Conservation (phyloP, 106 monocot species). For the Narthecium ossifragum region DNA sequence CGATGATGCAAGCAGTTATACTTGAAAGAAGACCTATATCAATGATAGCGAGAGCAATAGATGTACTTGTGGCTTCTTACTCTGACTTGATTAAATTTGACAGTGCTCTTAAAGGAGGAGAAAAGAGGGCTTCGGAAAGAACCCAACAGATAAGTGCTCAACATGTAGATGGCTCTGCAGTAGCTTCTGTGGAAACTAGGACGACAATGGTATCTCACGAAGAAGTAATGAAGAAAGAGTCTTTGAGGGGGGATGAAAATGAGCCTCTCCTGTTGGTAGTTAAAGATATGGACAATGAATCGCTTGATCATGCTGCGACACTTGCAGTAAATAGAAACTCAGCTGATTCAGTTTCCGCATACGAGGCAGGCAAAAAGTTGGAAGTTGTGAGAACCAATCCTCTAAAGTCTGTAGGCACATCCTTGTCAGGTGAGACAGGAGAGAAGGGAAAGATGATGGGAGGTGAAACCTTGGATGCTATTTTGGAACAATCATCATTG, state of each 20-base stretch:
- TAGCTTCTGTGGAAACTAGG: slow-evolving; percentile 8
- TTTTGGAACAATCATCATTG: slow-evolving; percentile 19
- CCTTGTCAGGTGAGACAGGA: slow-evolving; percentile 11
- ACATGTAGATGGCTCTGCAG: slow-evolving; percentile 1
- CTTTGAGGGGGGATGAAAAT: slow-evolving; percentile 8
- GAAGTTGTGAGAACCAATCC: slow-evolving; percentile 12
- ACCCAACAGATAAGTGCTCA: slow-evolving; percentile 17
- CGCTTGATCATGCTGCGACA: slow-evolving; percentile 13
- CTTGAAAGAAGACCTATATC: slow-evolving; percentile 78
- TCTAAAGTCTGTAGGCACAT: slow-evolving; percentile 7
- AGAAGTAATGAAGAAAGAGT: too few relatives aligned
- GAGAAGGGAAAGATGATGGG: neutral
- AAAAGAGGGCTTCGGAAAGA: slow-evolving; percentile 22
- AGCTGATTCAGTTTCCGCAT: slow-evolving; percentile 21
- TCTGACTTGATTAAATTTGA: slow-evolving; percentile 49
- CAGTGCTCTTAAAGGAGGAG: slow-evolving; percentile 28
- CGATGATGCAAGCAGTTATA: slow-evolving; percentile 65
- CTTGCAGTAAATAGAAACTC: slow-evolving; percentile 6
- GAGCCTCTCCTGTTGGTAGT: slow-evolving; percentile 11
- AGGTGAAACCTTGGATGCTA: slow-evolving; percentile 12
- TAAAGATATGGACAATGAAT: slow-evolving; percentile 13
- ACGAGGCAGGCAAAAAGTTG: slow-evolving; percentile 21
- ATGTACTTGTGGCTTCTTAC: slow-evolving; percentile 71
- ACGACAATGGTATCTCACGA: too few relatives aligned
- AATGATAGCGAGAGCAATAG: slow-evolving; percentile 55